A percentile compares a stretch with the other conserved stretches of the same genome.
These are phyloP conservation scores for Lignosus rhinocerotis DNA, from an alignment of 1,284 basidiomycete genomes.

Conservation along the genomic window DNA sequence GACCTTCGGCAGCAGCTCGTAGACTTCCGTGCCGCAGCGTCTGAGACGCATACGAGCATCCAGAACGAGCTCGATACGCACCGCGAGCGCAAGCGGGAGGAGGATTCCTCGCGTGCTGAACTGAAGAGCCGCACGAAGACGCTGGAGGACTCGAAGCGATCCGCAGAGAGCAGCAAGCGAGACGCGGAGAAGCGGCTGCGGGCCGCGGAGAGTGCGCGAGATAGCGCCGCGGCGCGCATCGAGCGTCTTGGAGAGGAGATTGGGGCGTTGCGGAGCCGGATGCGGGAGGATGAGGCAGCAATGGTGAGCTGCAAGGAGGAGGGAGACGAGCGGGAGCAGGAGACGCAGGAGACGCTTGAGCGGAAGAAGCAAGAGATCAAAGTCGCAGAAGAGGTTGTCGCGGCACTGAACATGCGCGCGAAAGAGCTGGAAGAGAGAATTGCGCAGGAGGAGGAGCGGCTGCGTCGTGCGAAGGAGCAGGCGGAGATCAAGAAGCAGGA, in stretches of 20 bases:
- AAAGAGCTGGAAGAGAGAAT: slow-evolving; percentile 41
- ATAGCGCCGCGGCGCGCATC: slow-evolving; percentile 66
- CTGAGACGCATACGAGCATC: slow-evolving; percentile 64
- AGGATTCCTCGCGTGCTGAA: slow-evolving; percentile 79
- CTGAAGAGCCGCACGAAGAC: slow-evolving; percentile 80
- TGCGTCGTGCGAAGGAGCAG: slow-evolving; percentile 51
- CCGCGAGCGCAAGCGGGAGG: slow-evolving; percentile 77
- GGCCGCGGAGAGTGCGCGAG: slow-evolving; percentile 63
- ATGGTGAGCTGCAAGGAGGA: slow-evolving; percentile 47
- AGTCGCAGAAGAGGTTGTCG: slow-evolving; percentile 64
- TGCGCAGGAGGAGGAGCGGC: slow-evolving; percentile 50
- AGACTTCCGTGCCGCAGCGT: slow-evolving; percentile 63
- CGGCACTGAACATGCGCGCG: slow-evolving; percentile 36
- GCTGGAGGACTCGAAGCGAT: slow-evolving; percentile 85
- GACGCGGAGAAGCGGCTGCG: slow-evolving; percentile 90
- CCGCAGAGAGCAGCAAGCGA: slow-evolving; percentile 74
- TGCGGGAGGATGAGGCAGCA: slow-evolving; percentile 52
- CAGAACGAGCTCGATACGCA: slow-evolving; percentile 75
- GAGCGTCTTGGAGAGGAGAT: slow-evolving; percentile 73
- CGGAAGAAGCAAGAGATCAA: slow-evolving; percentile 66
- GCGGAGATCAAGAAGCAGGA: slow-evolving; percentile 50
- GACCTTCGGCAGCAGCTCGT: slow-evolving; percentile 80
- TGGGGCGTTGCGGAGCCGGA: slow-evolving; percentile 51
- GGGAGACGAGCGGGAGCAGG: slow-evolving; percentile 41
- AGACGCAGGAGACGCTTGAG: slow-evolving; percentile 54